These are phyloP conservation scores for Lipomyces yamadae DNA, from an alignment of 805 yeast genomes.

Conservation along the genomic window DNA sequence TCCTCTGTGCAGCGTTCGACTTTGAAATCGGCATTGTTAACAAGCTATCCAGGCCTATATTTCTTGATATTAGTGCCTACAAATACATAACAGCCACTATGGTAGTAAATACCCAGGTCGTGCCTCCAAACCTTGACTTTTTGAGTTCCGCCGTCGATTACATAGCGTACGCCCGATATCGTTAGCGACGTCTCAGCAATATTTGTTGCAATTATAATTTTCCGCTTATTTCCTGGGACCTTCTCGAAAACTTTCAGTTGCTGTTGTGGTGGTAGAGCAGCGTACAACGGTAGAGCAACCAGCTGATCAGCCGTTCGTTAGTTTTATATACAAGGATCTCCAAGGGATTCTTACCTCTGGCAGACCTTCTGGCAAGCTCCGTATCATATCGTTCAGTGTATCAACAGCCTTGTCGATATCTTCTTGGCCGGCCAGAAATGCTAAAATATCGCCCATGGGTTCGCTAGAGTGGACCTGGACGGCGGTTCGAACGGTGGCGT, in stretches of 20 bases:
- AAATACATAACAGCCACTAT: background rate
- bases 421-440: slow-evolving; percentile 95
- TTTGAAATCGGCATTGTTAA: slow-evolving; percentile 90
- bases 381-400: slow-evolving; percentile 50
- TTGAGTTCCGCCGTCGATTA: slow-evolving; percentile 88
- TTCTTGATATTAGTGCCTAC: background rate
- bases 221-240: slow-evolving; percentile 69
- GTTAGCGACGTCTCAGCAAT: slow-evolving; percentile 98
- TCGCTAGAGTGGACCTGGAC: slow-evolving; percentile 81
- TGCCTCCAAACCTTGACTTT: slow-evolving; percentile 96
- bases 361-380: slow-evolving; percentile 23
- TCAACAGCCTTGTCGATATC: slow-evolving; percentile 87
- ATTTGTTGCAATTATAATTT: slow-evolving; percentile 89
- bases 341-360: slow-evolving; percentile 25
- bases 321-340: slow-evolving; percentile 4
- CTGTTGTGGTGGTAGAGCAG: slow-evolving; percentile 84
- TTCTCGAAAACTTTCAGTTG: slow-evolving; percentile 81
- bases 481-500: slow-evolving; percentile 71
- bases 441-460: slow-evolving; percentile 86
- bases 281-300: slow-evolving; percentile 84
- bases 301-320: slow-evolving; percentile 56
- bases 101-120: slow-evolving; percentile 51
- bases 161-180: slow-evolving; percentile 91
- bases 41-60: slow-evolving; percentile 79
- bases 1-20: slow-evolving; percentile 92